Evolutionary conservation across 371 early-diverging fungal genomes (phyloP).

Genomic region (Syncephalastrum sp.): DNA sequence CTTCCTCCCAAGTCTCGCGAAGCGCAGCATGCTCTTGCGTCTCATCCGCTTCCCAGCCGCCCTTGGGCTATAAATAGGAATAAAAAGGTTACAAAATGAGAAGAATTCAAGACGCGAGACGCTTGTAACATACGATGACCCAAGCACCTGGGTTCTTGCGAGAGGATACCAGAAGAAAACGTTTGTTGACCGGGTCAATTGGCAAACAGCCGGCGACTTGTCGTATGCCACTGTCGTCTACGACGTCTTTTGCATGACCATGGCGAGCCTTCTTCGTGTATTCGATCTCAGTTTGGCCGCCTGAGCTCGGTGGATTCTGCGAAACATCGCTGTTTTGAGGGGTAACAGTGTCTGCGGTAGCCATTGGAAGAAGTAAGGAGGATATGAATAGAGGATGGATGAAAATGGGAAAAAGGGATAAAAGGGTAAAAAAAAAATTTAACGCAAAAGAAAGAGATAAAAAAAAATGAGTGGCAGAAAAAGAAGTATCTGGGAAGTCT

Average conservation of each 20-base stretch:
- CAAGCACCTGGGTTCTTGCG: constrained; percentile 51
- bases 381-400: background rate
- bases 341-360: no score
- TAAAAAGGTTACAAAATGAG: background rate
- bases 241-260: constrained; percentile 38
- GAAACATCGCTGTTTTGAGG: no score
- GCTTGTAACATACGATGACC: constrained; percentile 45
- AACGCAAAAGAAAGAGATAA: background rate
- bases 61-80: constrained; percentile 50
- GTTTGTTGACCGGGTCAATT: constrained; percentile 46
- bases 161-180: constrained; percentile 55
- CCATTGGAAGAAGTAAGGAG: background rate
- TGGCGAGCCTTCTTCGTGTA: constrained; percentile 45
- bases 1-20: constrained; percentile 72
- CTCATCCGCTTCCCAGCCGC: constrained; percentile 71
- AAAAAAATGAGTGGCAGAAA: background rate
- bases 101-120: background rate
- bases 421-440: constrained; percentile 3
- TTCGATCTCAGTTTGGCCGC: constrained; percentile 14
- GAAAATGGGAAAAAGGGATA: background rate
- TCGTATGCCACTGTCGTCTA: constrained; percentile 31
- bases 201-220: constrained; percentile 68
- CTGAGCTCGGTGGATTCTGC: no score
- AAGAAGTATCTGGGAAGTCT: background rate
- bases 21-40: constrained; percentile 63